Base-by-base conservation (phyloP, 495 filamentous ascomycete species). In the Sordaria brevicollis region DNA sequence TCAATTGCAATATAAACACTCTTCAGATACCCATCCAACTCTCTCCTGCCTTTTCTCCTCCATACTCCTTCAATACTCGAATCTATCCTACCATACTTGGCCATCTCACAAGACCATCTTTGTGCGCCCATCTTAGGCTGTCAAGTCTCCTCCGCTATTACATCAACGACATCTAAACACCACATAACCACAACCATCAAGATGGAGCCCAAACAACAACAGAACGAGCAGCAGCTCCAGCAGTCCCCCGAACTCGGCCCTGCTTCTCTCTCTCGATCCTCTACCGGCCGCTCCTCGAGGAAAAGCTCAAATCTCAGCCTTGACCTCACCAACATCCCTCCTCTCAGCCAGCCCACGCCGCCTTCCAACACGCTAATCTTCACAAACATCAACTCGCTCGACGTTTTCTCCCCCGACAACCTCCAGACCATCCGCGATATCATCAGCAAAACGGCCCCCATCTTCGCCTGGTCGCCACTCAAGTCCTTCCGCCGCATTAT, bases 331-430 rank as follows among this genome's bases (percentile, higher is more conserved):
- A 89, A 84, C 76, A 77, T 97, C 21, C 94, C 94, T 37, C 86
- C 92, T 3, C 84, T 97, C 33, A 81, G 83, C n/a, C 86, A 89
- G 75, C 94, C 95, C 6, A 87, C 92, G 3, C 88, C 91, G 29
- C 93, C 94, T 37, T 91, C 92, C 70, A 99, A 99, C 82, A 97
- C 93, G 0, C 91, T 99, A 66, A 86, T 99, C 69, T 93, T 99
- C 79, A 95, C 93, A 74, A 92, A 97, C 80, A 89, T 99, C 37
- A 82, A 89, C 74, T 88, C 93, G 76, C 83, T 87, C 17, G 82
- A 87, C 67, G 89, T 96, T 79, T 99, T 99, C 86, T 85, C 88
- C 71, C 85, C 92, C 0, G 79, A 87, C 66, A 92, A 92, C 71
- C 87, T 97, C 68, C 83, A 89, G 70, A 85, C 83, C 25, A 93